phyloP scores from a whole-genome alignment of 306 rosid genomes.

The Begonia fuchsioides region DNA sequence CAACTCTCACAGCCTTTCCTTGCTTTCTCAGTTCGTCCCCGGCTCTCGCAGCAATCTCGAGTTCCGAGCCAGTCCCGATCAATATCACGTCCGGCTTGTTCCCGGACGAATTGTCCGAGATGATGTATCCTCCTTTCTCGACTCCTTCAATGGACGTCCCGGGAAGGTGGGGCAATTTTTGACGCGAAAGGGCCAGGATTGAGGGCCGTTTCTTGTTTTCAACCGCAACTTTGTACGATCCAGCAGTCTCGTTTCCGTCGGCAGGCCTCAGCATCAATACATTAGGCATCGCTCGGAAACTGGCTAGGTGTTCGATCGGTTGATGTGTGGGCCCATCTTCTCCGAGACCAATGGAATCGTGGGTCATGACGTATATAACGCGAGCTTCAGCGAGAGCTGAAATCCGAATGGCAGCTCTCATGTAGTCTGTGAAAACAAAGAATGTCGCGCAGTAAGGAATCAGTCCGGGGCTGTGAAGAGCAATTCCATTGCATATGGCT shows the following conservation, averaged over 20 bases:
- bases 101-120: conserved; percentile 70
- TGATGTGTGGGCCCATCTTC: conserved; percentile 99
- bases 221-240: conserved; percentile 81
- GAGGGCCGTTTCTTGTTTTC: conserved; percentile 78
- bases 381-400: conserved; percentile 64
- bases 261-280: conserved; percentile 96
- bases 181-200: conserved; percentile 94
- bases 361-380: conserved; percentile 93
- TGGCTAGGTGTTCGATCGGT: conserved; percentile 90
- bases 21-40: conserved; percentile 81
- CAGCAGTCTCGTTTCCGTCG: conserved; percentile 94
- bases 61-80: conserved; percentile 87
- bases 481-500: conserved; percentile 89
- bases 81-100: conserved; percentile 94
- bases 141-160: conserved; percentile 89
- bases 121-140: conserved; percentile 73
- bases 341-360: conserved; percentile 94
- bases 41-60: conserved; percentile 84
- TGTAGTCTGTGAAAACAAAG: conserved; percentile 96
- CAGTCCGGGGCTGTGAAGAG: conserved; percentile 86
- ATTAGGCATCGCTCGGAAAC: conserved; percentile 99
- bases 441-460: conserved; percentile 93
- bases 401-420: conserved; percentile 94
- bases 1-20: conserved; percentile 86
- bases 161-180: conserved; percentile 65